These are phyloP conservation scores for Phytopythium montanum DNA, from an alignment of 352 stramenopile genomes.

Conservation along the genomic window DNA sequence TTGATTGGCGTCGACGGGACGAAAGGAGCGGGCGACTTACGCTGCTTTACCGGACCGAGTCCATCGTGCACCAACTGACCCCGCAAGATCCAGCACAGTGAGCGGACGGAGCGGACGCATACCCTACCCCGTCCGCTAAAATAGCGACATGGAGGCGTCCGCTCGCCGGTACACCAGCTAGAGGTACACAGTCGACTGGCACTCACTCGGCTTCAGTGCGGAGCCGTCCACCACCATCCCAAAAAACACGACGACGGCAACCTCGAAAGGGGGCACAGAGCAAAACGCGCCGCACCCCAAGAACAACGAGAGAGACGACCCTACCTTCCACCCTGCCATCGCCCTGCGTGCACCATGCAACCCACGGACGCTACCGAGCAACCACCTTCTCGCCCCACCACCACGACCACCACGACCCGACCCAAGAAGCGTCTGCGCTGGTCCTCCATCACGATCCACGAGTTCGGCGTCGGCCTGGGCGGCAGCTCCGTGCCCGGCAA, in stretches of 20 bases:
- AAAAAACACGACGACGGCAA: slow-evolving; percentile 28
- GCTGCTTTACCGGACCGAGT: not conserved
- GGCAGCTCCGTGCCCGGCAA: slow-evolving; percentile 46
- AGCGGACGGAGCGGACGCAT: not conserved
- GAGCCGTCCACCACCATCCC: slow-evolving; percentile 14
- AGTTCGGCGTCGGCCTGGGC: slow-evolving; percentile 53
- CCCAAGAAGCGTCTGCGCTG: slow-evolving; percentile 46
- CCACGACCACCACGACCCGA: not conserved
- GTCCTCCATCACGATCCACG: slow-evolving; percentile 54
- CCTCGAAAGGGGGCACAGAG: slow-evolving; percentile 3
- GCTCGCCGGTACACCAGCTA: too few relatives aligned
- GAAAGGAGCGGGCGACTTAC: not conserved
- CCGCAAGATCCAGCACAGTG: not conserved
- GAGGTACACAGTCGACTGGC: not conserved
- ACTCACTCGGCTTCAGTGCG: not conserved
- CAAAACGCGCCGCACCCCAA: slow-evolving; percentile 16
- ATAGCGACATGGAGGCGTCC: not conserved
- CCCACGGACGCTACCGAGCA: not conserved
- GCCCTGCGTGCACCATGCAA: too few relatives aligned
- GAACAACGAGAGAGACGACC: slow-evolving; percentile 8
- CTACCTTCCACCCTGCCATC: not conserved
- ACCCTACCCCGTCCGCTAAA: not conserved
- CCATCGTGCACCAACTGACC: too few relatives aligned
- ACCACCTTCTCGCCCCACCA: too few relatives aligned
- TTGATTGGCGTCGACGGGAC: not conserved